Conservation (phyloP, 177 flowering plant species). For the Vitis hybrid region DNA sequence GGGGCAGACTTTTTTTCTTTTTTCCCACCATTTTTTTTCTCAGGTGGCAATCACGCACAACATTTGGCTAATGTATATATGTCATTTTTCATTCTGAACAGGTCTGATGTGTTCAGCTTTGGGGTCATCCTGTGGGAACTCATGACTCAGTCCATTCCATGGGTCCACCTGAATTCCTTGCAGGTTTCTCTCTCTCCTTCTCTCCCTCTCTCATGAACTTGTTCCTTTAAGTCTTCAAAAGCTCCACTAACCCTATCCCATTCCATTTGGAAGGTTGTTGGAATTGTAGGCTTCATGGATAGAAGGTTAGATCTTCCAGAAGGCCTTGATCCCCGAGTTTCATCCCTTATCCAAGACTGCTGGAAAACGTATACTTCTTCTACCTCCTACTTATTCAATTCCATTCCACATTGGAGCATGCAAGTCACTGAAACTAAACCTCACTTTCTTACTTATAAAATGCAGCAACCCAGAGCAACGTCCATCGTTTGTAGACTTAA, state of each 20-base stretch:
- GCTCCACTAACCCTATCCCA: background rate
- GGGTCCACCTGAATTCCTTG: slow-evolving; percentile 63
- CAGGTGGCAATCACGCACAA: background rate
- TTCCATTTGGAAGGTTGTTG: slow-evolving; percentile 60
- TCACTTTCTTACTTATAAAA: background rate
- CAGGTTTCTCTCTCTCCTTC: slow-evolving; percentile 46
- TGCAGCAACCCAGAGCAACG: slow-evolving; percentile 53
- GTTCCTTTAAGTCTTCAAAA: background rate
- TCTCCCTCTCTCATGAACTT: background rate
- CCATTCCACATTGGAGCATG: background rate
- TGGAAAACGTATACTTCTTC: slow-evolving; percentile 59
- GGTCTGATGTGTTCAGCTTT: slow-evolving; percentile 89
- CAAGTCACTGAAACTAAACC: background rate
- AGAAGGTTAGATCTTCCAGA: slow-evolving; percentile 80
- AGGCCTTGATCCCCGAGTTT: slow-evolving; percentile 58
- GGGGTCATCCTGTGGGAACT: slow-evolving; percentile 93
- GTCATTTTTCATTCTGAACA: slow-evolving; percentile 25
- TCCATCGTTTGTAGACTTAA: slow-evolving; percentile 60
- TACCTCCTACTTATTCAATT: background rate
- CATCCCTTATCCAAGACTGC: slow-evolving; percentile 67
- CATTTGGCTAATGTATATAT: background rate
- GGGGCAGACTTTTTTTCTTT: too few relatives aligned
- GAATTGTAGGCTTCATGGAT: slow-evolving; percentile 89
- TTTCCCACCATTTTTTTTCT: too few relatives aligned
- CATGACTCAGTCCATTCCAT: slow-evolving; percentile 71